Percentiles rank a stretch among this genome's conserved stretches.
Conservation (phyloP, 306 rosid species). For the Cicer cuneatum region DNA sequence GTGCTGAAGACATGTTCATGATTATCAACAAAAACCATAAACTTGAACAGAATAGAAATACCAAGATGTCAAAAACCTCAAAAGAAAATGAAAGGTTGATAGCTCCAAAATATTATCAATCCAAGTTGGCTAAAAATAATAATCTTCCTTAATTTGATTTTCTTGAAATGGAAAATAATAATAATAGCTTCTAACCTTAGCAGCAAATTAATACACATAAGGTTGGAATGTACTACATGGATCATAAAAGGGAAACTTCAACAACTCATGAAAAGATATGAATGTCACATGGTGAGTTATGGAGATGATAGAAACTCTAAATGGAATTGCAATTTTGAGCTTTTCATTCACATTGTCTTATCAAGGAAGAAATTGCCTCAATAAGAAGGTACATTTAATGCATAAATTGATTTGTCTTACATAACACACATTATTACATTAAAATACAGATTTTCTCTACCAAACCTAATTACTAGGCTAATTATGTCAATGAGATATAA, state of each 20-base stretch:
- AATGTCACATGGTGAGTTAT: slow-evolving; percentile 40
- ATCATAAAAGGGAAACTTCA: slow-evolving; percentile 50
- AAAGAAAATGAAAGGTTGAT: slow-evolving; percentile 13
- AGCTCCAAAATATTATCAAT: background rate
- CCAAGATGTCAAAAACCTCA: slow-evolving; percentile 16
- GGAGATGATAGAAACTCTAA: slow-evolving; percentile 47
- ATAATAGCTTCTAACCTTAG: slow-evolving; percentile 35
- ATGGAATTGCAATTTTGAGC: slow-evolving; percentile 45
- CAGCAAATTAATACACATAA: slow-evolving; percentile 43
- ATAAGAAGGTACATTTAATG: slow-evolving; percentile 29
- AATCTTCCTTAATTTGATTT: background rate
- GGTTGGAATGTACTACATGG: slow-evolving; percentile 41
- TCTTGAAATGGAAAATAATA: slow-evolving; percentile 35
- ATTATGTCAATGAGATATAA: slow-evolving; percentile 28
- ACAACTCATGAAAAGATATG: slow-evolving; percentile 46
- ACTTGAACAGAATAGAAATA: slow-evolving; percentile 11
- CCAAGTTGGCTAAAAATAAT: slow-evolving; percentile 26
- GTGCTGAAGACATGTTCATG: slow-evolving; percentile 60
- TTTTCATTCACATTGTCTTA: slow-evolving; percentile 36
- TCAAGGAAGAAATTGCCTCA: slow-evolving; percentile 32
- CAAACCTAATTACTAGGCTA: slow-evolving; percentile 33
- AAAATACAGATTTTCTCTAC: slow-evolving; percentile 15
- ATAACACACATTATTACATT: slow-evolving; percentile 16
- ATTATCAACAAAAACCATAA: slow-evolving; percentile 22
- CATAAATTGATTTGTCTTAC: slow-evolving; percentile 3